Percentiles rank a stretch among this genome's conserved stretches.
phyloP scores from a whole-genome alignment of 495 filamentous ascomycete genomes.

The Daldinia bambusicola region DNA sequence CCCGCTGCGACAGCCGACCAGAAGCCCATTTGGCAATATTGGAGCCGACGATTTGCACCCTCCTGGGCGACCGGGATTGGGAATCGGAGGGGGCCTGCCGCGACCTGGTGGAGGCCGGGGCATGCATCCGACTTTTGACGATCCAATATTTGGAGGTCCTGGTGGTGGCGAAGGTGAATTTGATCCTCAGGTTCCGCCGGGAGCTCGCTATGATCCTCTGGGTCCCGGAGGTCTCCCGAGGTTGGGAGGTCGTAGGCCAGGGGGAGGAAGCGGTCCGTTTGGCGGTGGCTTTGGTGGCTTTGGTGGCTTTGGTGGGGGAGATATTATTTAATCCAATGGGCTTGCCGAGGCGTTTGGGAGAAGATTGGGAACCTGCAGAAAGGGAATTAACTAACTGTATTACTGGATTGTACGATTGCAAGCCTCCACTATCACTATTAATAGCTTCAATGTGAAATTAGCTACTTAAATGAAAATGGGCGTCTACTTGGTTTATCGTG shows the following conservation, averaged over 20 bases:
- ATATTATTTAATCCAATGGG: conserved; percentile 52
- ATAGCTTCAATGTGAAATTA: background rate
- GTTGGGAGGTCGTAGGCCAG: conserved; percentile 51
- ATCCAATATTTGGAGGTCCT: conserved; percentile 81
- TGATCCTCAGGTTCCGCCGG: conserved; percentile 67
- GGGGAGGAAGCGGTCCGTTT: conserved; percentile 47
- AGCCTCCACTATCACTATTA: conserved; percentile 14
- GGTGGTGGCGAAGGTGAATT: conserved; percentile 59
- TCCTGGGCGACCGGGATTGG: conserved; percentile 73
- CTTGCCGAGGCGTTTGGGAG: background rate
- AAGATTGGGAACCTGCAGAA: background rate
- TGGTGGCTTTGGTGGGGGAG: conserved; percentile 52
- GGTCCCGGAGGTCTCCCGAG: conserved; percentile 71
- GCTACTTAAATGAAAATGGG: conserved; percentile 1
- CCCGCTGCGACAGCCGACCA: conserved; percentile 47
- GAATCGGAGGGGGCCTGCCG: conserved; percentile 58
- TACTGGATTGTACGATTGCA: conserved; percentile 17
- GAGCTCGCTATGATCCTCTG: conserved; percentile 79
- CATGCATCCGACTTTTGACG: conserved; percentile 97
- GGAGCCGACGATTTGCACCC: conserved; percentile 91
- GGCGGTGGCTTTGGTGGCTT: conserved; percentile 50
- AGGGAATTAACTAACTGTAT: conserved; percentile 19
- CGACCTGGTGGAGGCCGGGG: conserved; percentile 71
- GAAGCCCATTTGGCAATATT: conserved; percentile 68
- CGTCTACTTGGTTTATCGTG: conserved; percentile 1